Evolutionary conservation across 2,329 filamentous ascomycete genomes (phyloP), one percentile per base, ranked within the genome.

Genomic region (Phoma herbarum): DNA sequence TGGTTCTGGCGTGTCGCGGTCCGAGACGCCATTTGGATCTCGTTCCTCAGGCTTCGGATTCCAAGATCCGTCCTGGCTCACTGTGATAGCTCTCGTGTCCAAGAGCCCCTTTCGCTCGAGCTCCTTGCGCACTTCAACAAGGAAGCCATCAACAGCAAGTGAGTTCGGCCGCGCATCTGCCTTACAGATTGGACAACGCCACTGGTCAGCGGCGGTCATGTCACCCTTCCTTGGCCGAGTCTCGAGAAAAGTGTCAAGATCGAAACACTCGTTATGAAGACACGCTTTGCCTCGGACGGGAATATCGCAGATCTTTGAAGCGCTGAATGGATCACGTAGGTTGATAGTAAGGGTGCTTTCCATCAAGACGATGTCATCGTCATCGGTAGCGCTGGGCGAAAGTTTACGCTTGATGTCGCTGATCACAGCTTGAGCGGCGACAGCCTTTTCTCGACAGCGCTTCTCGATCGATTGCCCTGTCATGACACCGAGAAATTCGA

Each of bases 111-210:
- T 76, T 11, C 73, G 66, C 41, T 80, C 79, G 11, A 96, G 79
- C 45, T 83, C 74, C 1, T 76, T 68, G 14, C 87, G 83, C 0
- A 97, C 86, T 0, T 84, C 77, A 12, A 82, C 71, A 43, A 97
- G 80, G 72, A 93, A 97, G 1, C 85, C 85, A 69, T 98, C 93
- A 6, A 94, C 80, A 2, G 87, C 76, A 1, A 98, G 83, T 60
- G 81, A 85, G 23, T 82, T 80, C 0, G 94, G 95, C 14, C 93
- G 85, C 11, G 90, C 92, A 75, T 97, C 93, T 29, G 79, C 80
- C 25, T 83, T 82, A 75, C 94, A 98, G 28, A 96, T 86, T 0
- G 95, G 95, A 68, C 95, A 99, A 62, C 85, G 89, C 93, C 93
- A 97, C 51, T 86, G 85, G 69, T 95, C 91, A 0, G 85, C 81